Conservation (phyloP, 2,329 filamentous ascomycete species). For the Cytospora chrysosperma region DNA sequence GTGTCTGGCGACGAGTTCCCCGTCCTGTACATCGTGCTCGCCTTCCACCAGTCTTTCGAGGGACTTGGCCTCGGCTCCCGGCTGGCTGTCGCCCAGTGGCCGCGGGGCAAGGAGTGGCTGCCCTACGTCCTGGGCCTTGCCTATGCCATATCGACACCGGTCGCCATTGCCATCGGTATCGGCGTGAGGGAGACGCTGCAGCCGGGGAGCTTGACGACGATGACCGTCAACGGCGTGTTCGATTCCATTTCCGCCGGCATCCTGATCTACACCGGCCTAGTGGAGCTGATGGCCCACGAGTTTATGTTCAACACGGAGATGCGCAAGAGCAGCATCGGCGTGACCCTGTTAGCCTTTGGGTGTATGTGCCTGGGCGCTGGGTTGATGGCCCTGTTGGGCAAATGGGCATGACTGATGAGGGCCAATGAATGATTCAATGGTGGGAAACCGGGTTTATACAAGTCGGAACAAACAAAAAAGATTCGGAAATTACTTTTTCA, state of each 20-base stretch:
- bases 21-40: constrained; percentile 58
- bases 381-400: constrained; percentile 50
- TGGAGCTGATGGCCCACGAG: constrained; percentile 49
- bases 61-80: constrained; percentile 62
- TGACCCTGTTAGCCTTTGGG: constrained; percentile 37
- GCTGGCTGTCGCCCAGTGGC: constrained; percentile 56
- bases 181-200: constrained; percentile 36
- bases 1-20: constrained; percentile 57
- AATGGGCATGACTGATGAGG: constrained; percentile 42
- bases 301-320: constrained; percentile 46
- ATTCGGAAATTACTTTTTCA: neutral
- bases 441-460: neutral
- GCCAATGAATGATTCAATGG: neutral
- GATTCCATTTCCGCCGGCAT: constrained; percentile 49
- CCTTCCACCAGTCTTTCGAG: constrained; percentile 65
- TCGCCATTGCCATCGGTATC: constrained; percentile 50
- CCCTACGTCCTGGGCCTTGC: constrained; percentile 48
- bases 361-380: constrained; percentile 42
- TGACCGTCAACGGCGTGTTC: constrained; percentile 45
- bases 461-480: neutral
- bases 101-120: constrained; percentile 40
- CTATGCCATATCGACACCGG: constrained; percentile 52
- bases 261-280: constrained; percentile 48
- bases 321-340: constrained; percentile 39
- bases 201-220: constrained; percentile 40